A percentile compares a stretch with the other conserved stretches of the same genome.
Conservation (phyloP, 2,329 filamentous ascomycete species). For the Fusarium beomiforme region DNA sequence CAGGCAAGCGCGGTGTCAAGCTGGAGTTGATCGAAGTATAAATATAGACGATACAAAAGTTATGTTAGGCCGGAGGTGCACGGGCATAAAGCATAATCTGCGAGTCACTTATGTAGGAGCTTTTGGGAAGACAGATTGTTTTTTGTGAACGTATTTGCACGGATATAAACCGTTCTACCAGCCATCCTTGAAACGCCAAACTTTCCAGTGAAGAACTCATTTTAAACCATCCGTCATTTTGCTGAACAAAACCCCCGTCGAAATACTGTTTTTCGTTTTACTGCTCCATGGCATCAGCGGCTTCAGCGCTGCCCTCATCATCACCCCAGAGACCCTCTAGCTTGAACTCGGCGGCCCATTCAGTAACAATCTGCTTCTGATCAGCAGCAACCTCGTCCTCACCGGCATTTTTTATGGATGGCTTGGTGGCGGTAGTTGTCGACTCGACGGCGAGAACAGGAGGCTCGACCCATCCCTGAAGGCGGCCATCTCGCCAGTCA, state of each 20-base stretch:
- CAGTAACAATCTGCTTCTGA: slow-evolving; percentile 87
- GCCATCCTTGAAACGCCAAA: slow-evolving; percentile 49
- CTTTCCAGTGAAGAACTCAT: slow-evolving; percentile 45
- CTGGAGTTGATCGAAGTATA: slow-evolving; percentile 68
- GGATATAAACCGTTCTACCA: slow-evolving; percentile 44
- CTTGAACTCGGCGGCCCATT: slow-evolving; percentile 96
- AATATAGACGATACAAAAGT: neutral
- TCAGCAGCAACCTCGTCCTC: slow-evolving; percentile 64
- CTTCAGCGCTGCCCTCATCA: slow-evolving; percentile 55
- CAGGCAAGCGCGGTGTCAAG: slow-evolving; percentile 93
- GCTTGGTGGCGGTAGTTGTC: slow-evolving; percentile 42
- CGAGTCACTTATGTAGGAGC: slow-evolving; percentile 29
- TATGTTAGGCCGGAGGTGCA: neutral
- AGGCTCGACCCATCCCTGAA: slow-evolving; percentile 89
- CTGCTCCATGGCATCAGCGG: slow-evolving; percentile 63
- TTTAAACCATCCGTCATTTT: slow-evolving; percentile 41
- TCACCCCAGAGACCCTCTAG: slow-evolving; percentile 92
- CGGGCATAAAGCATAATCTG: slow-evolving; percentile 27
- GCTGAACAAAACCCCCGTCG: slow-evolving; percentile 17
- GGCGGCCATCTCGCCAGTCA: slow-evolving; percentile 96
- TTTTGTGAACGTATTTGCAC: slow-evolving; percentile 43
- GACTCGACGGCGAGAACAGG: slow-evolving; percentile 70
- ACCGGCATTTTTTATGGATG: slow-evolving; percentile 51
- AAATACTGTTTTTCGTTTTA: slow-evolving; percentile 42
- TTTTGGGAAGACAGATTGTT: slow-evolving; percentile 38